A percentile compares a stretch with the other conserved stretches of the same genome.
Evolutionary conservation across 192 early-diverging fungal genomes (phyloP).

Genomic region (Linnemannia schmuckeri): DNA sequence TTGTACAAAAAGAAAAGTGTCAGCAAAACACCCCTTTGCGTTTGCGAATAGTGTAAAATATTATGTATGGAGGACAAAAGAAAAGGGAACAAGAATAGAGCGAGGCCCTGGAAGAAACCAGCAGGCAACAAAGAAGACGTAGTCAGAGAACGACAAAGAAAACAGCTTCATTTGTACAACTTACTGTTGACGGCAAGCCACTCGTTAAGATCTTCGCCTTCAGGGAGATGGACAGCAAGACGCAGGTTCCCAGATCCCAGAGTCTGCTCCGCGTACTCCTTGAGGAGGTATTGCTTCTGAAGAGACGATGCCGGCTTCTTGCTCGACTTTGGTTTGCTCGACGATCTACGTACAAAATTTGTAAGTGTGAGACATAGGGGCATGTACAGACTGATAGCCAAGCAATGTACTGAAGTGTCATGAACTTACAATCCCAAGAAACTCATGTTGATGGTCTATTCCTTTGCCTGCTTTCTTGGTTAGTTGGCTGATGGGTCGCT

Average conservation of each 20-base stretch:
- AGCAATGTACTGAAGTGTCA: not conserved
- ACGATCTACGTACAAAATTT: conserved; percentile 15
- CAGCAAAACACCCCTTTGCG: not conserved
- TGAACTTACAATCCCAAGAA: conserved; percentile 53
- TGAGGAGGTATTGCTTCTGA: conserved; percentile 72
- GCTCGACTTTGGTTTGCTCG: conserved; percentile 69
- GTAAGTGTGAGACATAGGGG: not conserved
- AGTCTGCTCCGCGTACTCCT: conserved; percentile 75
- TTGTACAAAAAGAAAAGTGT: not conserved
- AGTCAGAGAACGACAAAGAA: not conserved
- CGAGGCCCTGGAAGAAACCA: not conserved
- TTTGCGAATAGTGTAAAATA: not conserved
- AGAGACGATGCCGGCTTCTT: conserved; percentile 69
- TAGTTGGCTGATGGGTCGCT: not conserved
- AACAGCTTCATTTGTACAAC: not conserved
- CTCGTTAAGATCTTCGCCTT: conserved; percentile 90
- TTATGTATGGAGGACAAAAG: not conserved
- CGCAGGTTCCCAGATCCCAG: conserved; percentile 85
- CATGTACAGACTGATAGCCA: not conserved
- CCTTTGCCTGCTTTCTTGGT: not conserved
- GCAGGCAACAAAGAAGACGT: not conserved
- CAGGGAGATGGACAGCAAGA: conserved; percentile 83
- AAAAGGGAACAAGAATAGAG: not conserved
- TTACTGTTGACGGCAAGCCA: conserved; percentile 93
- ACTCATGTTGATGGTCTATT: conserved; percentile 29